phyloP scores from a whole-genome alignment of 768 basidiomycete genomes.

The Macrolepiota albuminosa region DNA sequence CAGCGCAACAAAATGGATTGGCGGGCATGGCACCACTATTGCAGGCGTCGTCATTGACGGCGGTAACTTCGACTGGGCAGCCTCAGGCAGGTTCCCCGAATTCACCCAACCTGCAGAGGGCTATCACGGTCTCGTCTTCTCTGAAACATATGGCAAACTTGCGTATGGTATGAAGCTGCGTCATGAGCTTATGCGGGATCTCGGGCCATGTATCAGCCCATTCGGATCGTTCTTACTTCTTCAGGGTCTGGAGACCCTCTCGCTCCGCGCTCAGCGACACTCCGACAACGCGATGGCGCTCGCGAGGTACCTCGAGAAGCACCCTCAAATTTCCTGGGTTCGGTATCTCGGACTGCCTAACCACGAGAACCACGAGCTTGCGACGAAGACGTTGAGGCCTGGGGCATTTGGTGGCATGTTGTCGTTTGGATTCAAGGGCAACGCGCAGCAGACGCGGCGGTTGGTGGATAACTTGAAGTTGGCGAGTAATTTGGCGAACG shows the following conservation, averaged over 20 bases:
- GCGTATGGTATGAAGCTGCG: slow-evolving; percentile 67
- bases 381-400: slow-evolving; percentile 49
- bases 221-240: slow-evolving; percentile 72
- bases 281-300: slow-evolving; percentile 67
- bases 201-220: slow-evolving; percentile 65
- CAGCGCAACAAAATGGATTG: slow-evolving; percentile 84
- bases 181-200: slow-evolving; percentile 56
- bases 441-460: slow-evolving; percentile 43
- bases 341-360: slow-evolving; percentile 66
- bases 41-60: slow-evolving; percentile 72
- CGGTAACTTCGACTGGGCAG: slow-evolving; percentile 72
- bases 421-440: slow-evolving; percentile 74
- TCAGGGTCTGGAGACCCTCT: slow-evolving; percentile 78
- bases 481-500: slow-evolving; percentile 71
- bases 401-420: slow-evolving; percentile 68
- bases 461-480: slow-evolving; percentile 69
- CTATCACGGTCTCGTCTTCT: slow-evolving; percentile 60
- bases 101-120: slow-evolving; percentile 77
- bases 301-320: slow-evolving; percentile 56
- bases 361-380: slow-evolving; percentile 59
- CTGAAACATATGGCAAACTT: slow-evolving; percentile 56
- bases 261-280: slow-evolving; percentile 67
- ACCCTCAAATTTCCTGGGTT: slow-evolving; percentile 71
- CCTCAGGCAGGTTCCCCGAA: slow-evolving; percentile 64
- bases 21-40: slow-evolving; percentile 77